phyloP scores from a whole-genome alignment of 768 basidiomycete species.

The Leccinum subtestaceum region DNA sequence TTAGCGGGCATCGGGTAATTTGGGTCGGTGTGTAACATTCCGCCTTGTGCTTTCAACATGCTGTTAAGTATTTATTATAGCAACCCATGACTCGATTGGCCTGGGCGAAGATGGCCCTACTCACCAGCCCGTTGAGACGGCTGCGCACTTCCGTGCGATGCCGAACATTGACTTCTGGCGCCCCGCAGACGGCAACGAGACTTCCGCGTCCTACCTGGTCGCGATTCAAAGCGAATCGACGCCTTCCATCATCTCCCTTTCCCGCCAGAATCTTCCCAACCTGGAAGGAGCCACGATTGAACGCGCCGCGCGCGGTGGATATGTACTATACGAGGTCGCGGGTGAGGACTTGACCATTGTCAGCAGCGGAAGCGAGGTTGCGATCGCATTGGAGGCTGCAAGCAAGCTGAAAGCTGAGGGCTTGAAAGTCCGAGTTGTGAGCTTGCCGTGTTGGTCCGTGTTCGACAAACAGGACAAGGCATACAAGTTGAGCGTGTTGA shows the following conservation, averaged over 20 bases:
- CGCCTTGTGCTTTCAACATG: background rate
- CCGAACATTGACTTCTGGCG: slow-evolving; percentile 94
- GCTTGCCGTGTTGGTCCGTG: slow-evolving; percentile 85
- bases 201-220: slow-evolving; percentile 86
- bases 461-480: slow-evolving; percentile 79
- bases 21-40: slow-evolving; percentile 71
- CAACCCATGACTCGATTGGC: slow-evolving; percentile 94
- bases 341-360: slow-evolving; percentile 85
- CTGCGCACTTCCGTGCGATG: slow-evolving; percentile 78
- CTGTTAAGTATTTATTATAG: slow-evolving; percentile 35
- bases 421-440: slow-evolving; percentile 78
- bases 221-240: slow-evolving; percentile 73
- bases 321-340: slow-evolving; percentile 79
- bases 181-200: slow-evolving; percentile 95
- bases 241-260: slow-evolving; percentile 80
- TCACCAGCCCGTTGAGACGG: slow-evolving; percentile 93
- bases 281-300: slow-evolving; percentile 86
- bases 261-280: slow-evolving; percentile 91
- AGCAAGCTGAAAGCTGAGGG: slow-evolving; percentile 74
- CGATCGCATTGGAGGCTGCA: slow-evolving; percentile 85
- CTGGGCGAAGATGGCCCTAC: slow-evolving; percentile 94
- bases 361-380: slow-evolving; percentile 85
- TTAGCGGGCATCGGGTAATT: slow-evolving; percentile 87
- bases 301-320: slow-evolving; percentile 80
- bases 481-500: slow-evolving; percentile 81